These are phyloP conservation scores for Thamnidium elegans DNA, from an alignment of 192 early-diverging fungal genomes.

Conservation along the genomic window DNA sequence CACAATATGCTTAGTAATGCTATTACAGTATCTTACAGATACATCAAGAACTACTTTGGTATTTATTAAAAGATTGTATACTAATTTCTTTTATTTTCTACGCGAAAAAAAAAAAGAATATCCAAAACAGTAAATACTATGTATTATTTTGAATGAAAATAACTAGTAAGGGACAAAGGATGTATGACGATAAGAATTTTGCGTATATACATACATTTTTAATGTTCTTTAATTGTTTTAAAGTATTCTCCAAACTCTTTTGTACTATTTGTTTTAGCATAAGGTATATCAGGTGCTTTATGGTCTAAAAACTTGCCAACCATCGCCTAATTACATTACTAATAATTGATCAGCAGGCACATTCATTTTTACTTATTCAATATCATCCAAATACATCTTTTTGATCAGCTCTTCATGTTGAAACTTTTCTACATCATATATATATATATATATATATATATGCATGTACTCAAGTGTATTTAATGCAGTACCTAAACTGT, in stretches of 20 bases:
- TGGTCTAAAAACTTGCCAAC: not conserved
- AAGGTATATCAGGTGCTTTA: not conserved
- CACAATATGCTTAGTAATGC: too few species aligned
- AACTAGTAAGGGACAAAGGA: too few species aligned
- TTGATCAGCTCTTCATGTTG: not conserved
- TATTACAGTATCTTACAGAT: too few species aligned
- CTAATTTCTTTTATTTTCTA: too few species aligned
- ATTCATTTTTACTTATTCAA: not conserved
- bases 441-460: too few species aligned
- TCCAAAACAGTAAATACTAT: too few species aligned
- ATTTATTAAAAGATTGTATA: too few species aligned
- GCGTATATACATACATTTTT: not conserved
- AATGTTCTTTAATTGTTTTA: not conserved
- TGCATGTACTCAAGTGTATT: conserved; percentile 19
- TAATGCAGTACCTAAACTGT: conserved; percentile 23
- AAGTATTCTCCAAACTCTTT: not conserved
- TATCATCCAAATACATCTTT: not conserved
- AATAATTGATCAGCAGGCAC: not conserved
- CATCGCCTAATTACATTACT: not conserved
- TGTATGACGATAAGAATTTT: too few species aligned
- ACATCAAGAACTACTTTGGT: too few species aligned
- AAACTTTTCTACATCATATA: not conserved
- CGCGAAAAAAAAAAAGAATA: too few species aligned
- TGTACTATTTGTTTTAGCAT: not conserved
- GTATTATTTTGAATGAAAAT: too few species aligned